Evolutionary conservation across 495 filamentous ascomycete species (phyloP), one percentile per base, ranked within the genome.

Genomic region (Neurospora tetraspora): DNA sequence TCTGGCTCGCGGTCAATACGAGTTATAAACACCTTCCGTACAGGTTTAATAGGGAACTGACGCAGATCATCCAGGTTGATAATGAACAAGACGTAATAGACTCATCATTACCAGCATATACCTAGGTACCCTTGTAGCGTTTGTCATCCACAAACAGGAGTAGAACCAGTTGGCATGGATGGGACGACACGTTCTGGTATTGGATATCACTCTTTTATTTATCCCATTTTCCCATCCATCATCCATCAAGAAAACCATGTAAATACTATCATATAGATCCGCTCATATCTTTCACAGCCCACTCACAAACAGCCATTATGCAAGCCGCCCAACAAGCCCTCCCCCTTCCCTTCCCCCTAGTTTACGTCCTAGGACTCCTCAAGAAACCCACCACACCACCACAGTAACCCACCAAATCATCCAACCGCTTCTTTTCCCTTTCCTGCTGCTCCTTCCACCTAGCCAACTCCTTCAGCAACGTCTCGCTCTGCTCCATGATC

Each of bases 331-430:
- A 34, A 34, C 34, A 34, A 34, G 34, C 34, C 12, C 14, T 6
- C 14, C 12, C 39, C 39, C 11, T 40, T 40, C 39, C 39, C 31
- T 34, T 34, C 31, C 12, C 37, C 8, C 37, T 39, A 2, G 37
- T 6, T 71, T 72, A 87, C 12, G 83, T 84, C 75, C 85, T 79
- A 16, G 86, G 85, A 76, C 91, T 94, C 77, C 94, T 87, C 77
- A 98, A 82, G 80, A 96, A 99, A 39, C 89, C 91, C n/a, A 96
- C 88, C 23, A 98, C 92, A 70, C 96, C 96, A 69, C 89, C 86
- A 81, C 92, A 94, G 78, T 93, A 97, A 40, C 94, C 94, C 12
- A 96, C 91, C 74, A 97, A 78, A 70, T 87, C 88, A 65, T 90
- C 88, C 69, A 98, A 77, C 75, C 96, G 88, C 74, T 86, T 86